A percentile compares a stretch with the other conserved stretches of the same genome.
phyloP scores from a whole-genome alignment of 2,329 filamentous ascomycete genomes.

The Arthroderma sp. region DNA sequence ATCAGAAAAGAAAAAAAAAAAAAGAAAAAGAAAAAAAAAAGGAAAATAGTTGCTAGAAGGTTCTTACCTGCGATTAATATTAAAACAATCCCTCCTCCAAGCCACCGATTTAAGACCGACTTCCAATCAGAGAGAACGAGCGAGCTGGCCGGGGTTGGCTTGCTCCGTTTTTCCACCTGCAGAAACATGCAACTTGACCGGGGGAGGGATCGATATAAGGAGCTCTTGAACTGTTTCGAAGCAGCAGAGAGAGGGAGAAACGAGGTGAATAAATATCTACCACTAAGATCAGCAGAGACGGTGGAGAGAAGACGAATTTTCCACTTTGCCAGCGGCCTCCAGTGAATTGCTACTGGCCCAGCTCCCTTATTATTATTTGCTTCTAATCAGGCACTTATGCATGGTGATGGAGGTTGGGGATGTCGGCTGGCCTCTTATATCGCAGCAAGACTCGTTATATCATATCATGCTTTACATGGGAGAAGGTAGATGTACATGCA shows the following conservation, averaged over 20 bases:
- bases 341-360: conserved; percentile 1
- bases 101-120: not conserved
- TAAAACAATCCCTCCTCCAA: not conserved
- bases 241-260: not conserved
- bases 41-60: conserved; percentile 1
- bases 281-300: not conserved
- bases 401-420: not conserved
- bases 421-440: not conserved
- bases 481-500: not conserved
- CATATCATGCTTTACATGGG: too few relatives aligned
- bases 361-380: not conserved
- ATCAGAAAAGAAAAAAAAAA: conserved; percentile 9
- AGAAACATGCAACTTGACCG: not conserved
- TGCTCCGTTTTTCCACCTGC: not conserved
- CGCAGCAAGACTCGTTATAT: not conserved
- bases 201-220: not conserved
- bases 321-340: not conserved
- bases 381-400: conserved; percentile 3
- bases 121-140: not conserved
- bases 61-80: not conserved
- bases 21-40: not conserved
- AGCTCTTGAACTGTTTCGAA: too few relatives aligned
- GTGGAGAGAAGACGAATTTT: not conserved
- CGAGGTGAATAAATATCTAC: not conserved
- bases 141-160: not conserved